Evolutionary conservation across 805 yeast genomes (phyloP), one percentile per base, ranked within the genome.

Genomic region (Saccharomyces paradoxus): DNA sequence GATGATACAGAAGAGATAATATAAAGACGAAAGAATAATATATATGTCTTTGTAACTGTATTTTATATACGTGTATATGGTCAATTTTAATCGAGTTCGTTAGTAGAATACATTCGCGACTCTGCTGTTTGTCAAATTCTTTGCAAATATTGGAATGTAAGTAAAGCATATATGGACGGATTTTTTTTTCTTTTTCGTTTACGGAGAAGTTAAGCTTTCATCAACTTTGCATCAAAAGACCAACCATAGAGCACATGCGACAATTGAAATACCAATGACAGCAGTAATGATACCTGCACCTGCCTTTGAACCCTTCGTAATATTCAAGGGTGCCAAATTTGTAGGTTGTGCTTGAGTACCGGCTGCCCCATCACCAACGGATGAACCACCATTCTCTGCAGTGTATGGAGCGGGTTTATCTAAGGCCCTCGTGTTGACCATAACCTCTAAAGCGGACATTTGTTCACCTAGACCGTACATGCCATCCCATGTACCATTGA

Each of bases 381-480:
- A 85, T 0, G 87, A 71, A 29, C 90, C 96, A 50, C 96, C 96
- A 48, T 74, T 74, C 1, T 65, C 53, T 17, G 80, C 76, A 1
- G 90, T 82, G 58, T 77, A 81, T 1, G 96, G 96, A 37, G 80
- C 77, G 2, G 79, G 77, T 62, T 65, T 65, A 2, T 63, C 54
- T 30, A 63, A 59, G 50, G 71, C 70, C 46, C 64, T 60, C 9
- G 78, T 64, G 50, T 76, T 78, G 28, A 74, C 77, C 60, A 82
- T 74, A 1, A 73, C 72, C 63, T 90, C 97, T 57, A 90, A 72
- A 0, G 97, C 96, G 32, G 84, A 73, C 80, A 88, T 86, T 72
- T 92, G 96, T 72, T 92, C 96, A 54, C 97, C 97, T 37, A 92
- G 76, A 2, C 97, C 97, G 63, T 80, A 89, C 46, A 66, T 64